Percentiles rank a stretch among this genome's conserved stretches.
Evolutionary conservation across 805 yeast species (phyloP).

Genomic region (Candida multigemmis): DNA sequence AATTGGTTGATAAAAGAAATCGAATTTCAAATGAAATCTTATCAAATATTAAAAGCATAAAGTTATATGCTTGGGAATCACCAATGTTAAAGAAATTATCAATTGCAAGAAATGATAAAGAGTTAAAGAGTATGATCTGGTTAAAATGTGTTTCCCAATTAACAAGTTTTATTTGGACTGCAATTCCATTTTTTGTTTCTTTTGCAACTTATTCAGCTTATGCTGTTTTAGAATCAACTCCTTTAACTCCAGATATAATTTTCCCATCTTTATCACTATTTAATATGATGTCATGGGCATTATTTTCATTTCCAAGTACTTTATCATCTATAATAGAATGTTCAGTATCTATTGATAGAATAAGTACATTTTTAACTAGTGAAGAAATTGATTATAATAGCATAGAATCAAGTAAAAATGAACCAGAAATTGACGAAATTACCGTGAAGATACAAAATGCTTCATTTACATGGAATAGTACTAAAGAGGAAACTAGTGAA

Average conservation of each 20-base stretch:
- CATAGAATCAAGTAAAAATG: conserved; percentile 9
- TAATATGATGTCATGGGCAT: conserved; percentile 49
- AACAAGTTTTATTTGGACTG: conserved; percentile 52
- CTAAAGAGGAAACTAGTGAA: conserved; percentile 8
- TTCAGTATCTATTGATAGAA: conserved; percentile 47
- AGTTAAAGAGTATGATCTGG: conserved; percentile 39
- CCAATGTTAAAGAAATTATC: conserved; percentile 48
- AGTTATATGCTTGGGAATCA: conserved; percentile 62
- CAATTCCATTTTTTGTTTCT: conserved; percentile 58
- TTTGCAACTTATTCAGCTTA: conserved; percentile 51
- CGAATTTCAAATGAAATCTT: conserved; percentile 51
- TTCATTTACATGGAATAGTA: conserved; percentile 42
- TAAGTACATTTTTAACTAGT: conserved; percentile 38
- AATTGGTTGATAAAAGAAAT: conserved; percentile 51
- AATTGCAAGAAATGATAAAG: conserved; percentile 49
- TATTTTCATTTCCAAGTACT: conserved; percentile 48
- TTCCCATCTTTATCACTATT: conserved; percentile 62
- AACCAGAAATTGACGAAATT: conserved; percentile 12
- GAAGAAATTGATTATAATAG: conserved; percentile 35
- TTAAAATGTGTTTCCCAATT: conserved; percentile 35
- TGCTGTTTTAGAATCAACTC: conserved; percentile 34
- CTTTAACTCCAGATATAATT: conserved; percentile 58
- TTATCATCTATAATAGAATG: conserved; percentile 52
- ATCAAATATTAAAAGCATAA: conserved; percentile 52
- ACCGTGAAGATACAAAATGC: conserved; percentile 39